Evolutionary conservation across 352 stramenopile genomes (phyloP), one percentile per base, ranked within the genome.

Genomic region (Globisporangium recalcitrans): DNA sequence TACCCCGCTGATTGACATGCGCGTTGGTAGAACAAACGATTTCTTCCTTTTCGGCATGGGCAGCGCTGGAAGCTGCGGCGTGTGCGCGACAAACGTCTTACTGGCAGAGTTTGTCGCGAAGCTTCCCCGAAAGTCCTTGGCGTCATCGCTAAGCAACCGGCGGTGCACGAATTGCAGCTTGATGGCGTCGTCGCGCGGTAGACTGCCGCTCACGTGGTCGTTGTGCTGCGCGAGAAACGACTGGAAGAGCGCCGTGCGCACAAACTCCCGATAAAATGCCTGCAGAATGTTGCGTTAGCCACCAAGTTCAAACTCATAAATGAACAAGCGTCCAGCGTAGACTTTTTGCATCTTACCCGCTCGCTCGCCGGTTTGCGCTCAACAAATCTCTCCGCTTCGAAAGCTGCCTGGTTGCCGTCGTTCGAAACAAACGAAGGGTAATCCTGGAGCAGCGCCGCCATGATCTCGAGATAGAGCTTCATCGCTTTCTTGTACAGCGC

Each of bases 1-100:
- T 24, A 22, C 9, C 5, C 9, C 44, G 32, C 22, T 42, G 22
- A 55, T 42, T 1, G 61, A 52, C 34, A 58, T 22, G 1, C 44
- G 44, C 7, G 48, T 34, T 24, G 61, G 53, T 3, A 62, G 31
- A n/a, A 67, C 46, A 34, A 62, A 58, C 5, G 61, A 67, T n/a
- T 61, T 49, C 46, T 61, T 62, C 22, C 53, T 49, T 48, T 40
- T 48, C 16, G 54, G 5, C 8, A 38, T 59, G 14, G 48, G 57
- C 4, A 68, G 6, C 7, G 24, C 11, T 0, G 51, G 63, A 19
- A 70, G 21, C 24, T 74, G 64, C 0, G 74, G 74, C 5, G 46
- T 51, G 26, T 70, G 70, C 1, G 74, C 74, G 0, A 80, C 72
- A 29, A 83, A 80, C 8, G 72, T 83, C 57, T 83, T 83, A 40